Evolutionary conservation across 1,284 basidiomycete genomes (phyloP).

Genomic region (Pholiota adiposa): DNA sequence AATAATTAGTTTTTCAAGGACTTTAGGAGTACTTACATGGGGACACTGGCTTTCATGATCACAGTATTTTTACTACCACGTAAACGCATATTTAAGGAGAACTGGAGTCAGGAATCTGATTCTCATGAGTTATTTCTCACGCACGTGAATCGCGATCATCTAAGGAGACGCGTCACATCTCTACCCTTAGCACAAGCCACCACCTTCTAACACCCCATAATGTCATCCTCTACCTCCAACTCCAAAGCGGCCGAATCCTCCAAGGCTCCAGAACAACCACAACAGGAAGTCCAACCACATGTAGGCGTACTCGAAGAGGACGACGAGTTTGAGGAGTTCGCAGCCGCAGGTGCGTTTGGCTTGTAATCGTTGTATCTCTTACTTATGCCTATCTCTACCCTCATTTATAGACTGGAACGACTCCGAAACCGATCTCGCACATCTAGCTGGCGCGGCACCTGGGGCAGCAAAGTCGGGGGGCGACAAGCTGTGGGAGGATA

Average conservation of each 20-base stretch:
- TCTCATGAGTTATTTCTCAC: slow-evolving; percentile 19
- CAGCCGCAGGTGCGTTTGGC: slow-evolving; percentile 60
- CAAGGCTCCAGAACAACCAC: slow-evolving; percentile 32
- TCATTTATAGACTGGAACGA: slow-evolving; percentile 80
- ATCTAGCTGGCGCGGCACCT: slow-evolving; percentile 71
- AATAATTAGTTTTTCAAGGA: neutral
- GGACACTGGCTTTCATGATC: neutral
- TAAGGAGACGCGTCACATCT: slow-evolving; percentile 20
- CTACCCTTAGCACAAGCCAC: neutral
- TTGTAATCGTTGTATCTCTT: neutral
- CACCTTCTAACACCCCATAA: slow-evolving; percentile 13
- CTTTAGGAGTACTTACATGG: neutral
- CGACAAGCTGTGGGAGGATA: slow-evolving; percentile 97
- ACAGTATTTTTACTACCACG: too few species aligned
- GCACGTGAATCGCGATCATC: slow-evolving; percentile 22
- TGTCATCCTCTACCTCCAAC: slow-evolving; percentile 37
- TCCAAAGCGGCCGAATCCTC: slow-evolving; percentile 36
- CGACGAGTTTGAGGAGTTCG: slow-evolving; percentile 85
- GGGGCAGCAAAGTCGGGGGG: slow-evolving; percentile 75
- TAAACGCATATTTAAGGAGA: too few species aligned
- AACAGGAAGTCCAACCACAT: slow-evolving; percentile 39
- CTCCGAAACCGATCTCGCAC: slow-evolving; percentile 78
- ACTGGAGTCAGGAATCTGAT: too few species aligned
- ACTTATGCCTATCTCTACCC: slow-evolving; percentile 1
- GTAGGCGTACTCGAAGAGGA: slow-evolving; percentile 83